These are phyloP conservation scores for Hyaloperonospora brassicae DNA, from an alignment of 352 stramenopile species.

Conservation along the genomic window DNA sequence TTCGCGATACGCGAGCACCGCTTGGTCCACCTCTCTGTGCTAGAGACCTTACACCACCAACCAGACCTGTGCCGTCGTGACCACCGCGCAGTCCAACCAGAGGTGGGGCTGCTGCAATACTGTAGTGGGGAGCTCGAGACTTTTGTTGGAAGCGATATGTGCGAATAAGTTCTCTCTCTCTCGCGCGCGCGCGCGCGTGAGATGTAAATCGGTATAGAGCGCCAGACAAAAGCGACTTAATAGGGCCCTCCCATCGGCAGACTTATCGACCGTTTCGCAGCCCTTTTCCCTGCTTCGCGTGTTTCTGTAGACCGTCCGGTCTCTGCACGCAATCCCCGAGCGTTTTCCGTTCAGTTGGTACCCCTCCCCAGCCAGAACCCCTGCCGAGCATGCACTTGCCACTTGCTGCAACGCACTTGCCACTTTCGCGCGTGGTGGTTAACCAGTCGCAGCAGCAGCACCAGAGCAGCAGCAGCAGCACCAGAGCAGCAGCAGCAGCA, in stretches of 20 bases:
- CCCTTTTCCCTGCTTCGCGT: conserved; percentile 13
- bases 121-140: too few relatives aligned
- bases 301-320: conserved; percentile 18
- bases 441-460: conserved; percentile 1
- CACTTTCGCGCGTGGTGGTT: conserved; percentile 30
- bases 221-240: conserved; percentile 4
- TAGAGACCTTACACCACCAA: too few relatives aligned
- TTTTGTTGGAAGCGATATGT: too few relatives aligned
- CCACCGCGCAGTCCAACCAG: too few relatives aligned
- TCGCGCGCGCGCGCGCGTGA: too few relatives aligned
- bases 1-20: too few relatives aligned
- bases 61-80: too few relatives aligned
- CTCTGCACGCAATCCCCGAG: conserved; percentile 30
- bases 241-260: not conserved
- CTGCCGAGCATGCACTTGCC: conserved; percentile 27
- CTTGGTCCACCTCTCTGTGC: too few relatives aligned
- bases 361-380: conserved; percentile 28
- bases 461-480: too few relatives aligned
- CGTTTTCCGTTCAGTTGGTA: conserved; percentile 28
- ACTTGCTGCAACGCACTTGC: conserved; percentile 37
- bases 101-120: too few relatives aligned
- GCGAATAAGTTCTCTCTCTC: too few relatives aligned
- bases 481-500: too few relatives aligned
- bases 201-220: conserved; percentile 11
- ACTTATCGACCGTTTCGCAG: conserved; percentile 16